phyloP scores from a whole-genome alignment of 2,329 filamentous ascomycete genomes.

The Trichophyton rubrum region DNA sequence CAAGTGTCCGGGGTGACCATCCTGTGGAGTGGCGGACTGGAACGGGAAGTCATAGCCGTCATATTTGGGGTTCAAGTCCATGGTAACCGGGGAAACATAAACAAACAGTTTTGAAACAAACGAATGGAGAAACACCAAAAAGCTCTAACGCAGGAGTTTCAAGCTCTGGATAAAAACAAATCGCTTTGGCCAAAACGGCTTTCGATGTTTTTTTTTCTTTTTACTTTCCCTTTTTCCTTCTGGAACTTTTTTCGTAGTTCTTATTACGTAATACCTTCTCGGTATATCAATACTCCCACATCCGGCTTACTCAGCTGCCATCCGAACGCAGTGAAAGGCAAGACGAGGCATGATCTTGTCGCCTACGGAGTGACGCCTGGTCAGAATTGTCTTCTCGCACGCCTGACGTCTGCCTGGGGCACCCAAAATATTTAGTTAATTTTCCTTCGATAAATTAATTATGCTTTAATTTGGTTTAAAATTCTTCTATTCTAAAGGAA shows the following conservation, averaged over 20 bases:
- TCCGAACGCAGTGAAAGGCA: too few relatives aligned
- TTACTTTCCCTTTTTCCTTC: background rate
- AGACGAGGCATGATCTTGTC: too few relatives aligned
- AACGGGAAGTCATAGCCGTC: background rate
- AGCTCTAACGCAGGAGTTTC: background rate
- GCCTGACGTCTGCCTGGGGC: too few relatives aligned
- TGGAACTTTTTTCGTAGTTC: too few relatives aligned
- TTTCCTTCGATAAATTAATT: background rate
- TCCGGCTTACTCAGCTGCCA: too few relatives aligned
- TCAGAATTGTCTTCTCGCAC: too few relatives aligned
- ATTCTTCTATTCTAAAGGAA: too few relatives aligned
- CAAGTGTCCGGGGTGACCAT: background rate
- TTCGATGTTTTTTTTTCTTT: background rate
- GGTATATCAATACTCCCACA: too few relatives aligned
- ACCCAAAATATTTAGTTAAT: background rate
- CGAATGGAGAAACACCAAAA: background rate
- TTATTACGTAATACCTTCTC: too few relatives aligned
- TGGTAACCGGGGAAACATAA: background rate
- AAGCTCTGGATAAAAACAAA: background rate
- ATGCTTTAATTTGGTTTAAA: too few relatives aligned
- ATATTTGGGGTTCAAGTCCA: background rate
- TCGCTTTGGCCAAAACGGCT: background rate
- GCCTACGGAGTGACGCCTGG: too few relatives aligned
- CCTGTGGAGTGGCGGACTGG: background rate
- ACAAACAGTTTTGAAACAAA: background rate